Evolutionary conservation across 768 basidiomycete genomes (phyloP).

Genomic region (Podaxis rugospora): DNA sequence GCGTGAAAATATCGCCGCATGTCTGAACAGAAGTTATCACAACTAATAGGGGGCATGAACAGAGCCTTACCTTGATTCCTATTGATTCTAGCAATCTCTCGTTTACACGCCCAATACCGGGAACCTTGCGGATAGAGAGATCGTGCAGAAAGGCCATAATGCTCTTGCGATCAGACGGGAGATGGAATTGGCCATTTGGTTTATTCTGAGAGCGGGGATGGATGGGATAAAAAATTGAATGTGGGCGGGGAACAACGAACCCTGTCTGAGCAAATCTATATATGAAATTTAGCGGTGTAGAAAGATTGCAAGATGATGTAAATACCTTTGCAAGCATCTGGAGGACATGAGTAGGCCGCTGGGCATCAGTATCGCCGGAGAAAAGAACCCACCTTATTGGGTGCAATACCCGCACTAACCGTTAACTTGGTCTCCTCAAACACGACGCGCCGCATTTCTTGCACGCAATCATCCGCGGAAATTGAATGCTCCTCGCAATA

Average conservation of each 20-base stretch:
- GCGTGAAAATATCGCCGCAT: slow-evolving; percentile 83
- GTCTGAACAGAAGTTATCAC: slow-evolving; percentile 41
- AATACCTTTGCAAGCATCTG: slow-evolving; percentile 90
- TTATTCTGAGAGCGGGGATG: slow-evolving; percentile 59
- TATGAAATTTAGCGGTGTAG: slow-evolving; percentile 1
- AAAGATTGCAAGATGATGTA: background rate
- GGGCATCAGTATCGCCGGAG: slow-evolving; percentile 1
- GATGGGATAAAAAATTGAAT: slow-evolving; percentile 1
- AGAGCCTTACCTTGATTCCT: slow-evolving; percentile 64
- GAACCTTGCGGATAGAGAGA: slow-evolving; percentile 82
- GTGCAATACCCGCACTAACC: slow-evolving; percentile 92
- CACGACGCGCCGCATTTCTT: slow-evolving; percentile 70
- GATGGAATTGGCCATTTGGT: slow-evolving; percentile 86
- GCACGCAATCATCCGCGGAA: slow-evolving; percentile 69
- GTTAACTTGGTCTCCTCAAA: slow-evolving; percentile 79
- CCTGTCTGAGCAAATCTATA: slow-evolving; percentile 90
- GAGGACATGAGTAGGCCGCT: slow-evolving; percentile 13
- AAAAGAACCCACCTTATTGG: slow-evolving; percentile 69
- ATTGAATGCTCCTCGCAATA: slow-evolving; percentile 72
- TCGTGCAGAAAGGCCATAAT: slow-evolving; percentile 77
- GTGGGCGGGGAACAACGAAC: slow-evolving; percentile 27
- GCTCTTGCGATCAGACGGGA: slow-evolving; percentile 57
- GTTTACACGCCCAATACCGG: slow-evolving; percentile 86
- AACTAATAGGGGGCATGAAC: slow-evolving; percentile 1
- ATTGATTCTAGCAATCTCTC: slow-evolving; percentile 85